These are phyloP conservation scores for Flaveria linearis DNA, from an alignment of 129 eudicot genomes.

Conservation along the genomic window DNA sequence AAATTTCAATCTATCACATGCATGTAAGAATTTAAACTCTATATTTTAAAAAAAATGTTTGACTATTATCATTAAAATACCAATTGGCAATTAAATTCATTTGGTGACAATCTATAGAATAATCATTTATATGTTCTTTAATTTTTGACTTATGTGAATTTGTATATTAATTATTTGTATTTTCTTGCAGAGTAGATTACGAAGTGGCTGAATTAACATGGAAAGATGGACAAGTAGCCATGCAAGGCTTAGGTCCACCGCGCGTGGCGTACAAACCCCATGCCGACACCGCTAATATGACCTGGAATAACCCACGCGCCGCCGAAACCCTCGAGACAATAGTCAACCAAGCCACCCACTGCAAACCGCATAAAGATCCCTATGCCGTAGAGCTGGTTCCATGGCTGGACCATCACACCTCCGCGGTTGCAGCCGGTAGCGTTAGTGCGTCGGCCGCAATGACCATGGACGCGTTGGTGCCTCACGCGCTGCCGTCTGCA, in stretches of 20 bases:
- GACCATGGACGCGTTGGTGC: conserved; percentile 72
- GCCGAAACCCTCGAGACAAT: conserved; percentile 83
- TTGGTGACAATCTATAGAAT: too few species aligned
- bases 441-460: conserved; percentile 38
- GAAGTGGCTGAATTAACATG: conserved; percentile 84
- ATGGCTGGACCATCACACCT: conserved; percentile 46
- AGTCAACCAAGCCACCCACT: conserved; percentile 75
- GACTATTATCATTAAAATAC: too few species aligned
- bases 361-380: conserved; percentile 22
- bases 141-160: background rate
- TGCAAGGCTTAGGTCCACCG: conserved; percentile 70
- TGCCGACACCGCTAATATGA: conserved; percentile 13
- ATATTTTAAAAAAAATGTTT: too few species aligned
- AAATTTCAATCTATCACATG: too few species aligned
- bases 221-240: conserved; percentile 80
- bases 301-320: conserved; percentile 66
- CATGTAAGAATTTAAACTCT: too few species aligned
- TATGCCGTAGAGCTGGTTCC: conserved; percentile 47
- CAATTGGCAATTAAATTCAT: too few species aligned
- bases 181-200: conserved; percentile 57
- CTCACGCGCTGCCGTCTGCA: conserved; percentile 37
- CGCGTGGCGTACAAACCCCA: conserved; percentile 49
- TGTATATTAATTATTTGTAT: background rate
- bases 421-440: conserved; percentile 24
- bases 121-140: background rate